phyloP scores from a whole-genome alignment of 2,329 filamentous ascomycete species.

The Exophiala mesophila region DNA sequence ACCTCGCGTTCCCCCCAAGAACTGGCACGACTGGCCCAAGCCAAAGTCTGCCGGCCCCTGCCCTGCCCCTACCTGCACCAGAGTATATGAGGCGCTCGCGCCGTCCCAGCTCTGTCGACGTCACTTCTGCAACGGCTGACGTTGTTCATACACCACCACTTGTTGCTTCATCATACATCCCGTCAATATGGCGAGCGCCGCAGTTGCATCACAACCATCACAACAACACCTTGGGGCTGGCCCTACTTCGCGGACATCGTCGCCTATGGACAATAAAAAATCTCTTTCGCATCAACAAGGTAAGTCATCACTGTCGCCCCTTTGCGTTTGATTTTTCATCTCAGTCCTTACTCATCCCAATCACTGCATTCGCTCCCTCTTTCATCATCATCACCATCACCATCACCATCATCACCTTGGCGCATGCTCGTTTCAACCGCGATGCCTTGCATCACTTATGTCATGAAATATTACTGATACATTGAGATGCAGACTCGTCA shows the following conservation, averaged over 20 bases:
- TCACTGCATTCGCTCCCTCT: too few species aligned
- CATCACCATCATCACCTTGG: constrained; percentile 11
- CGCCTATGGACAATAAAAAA: constrained; percentile 43
- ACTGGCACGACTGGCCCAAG: neutral
- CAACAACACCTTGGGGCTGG: constrained; percentile 25
- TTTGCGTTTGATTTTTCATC: constrained; percentile 19
- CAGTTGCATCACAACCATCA: constrained; percentile 25
- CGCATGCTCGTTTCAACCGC: constrained; percentile 7
- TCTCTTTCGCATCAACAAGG: constrained; percentile 36
- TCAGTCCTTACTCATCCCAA: too few species aligned
- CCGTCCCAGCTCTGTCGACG: constrained; percentile 24
- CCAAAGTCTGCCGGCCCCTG: constrained; percentile 3
- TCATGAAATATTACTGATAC: constrained; percentile 8
- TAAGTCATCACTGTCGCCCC: constrained; percentile 25
- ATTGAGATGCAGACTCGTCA: constrained; percentile 8
- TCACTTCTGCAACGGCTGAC: constrained; percentile 26
- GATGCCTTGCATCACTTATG: neutral
- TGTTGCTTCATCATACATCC: constrained; percentile 23
- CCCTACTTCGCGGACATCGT: constrained; percentile 33
- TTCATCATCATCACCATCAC: constrained; percentile 3
- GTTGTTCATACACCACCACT: constrained; percentile 23
- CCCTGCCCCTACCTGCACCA: constrained; percentile 16
- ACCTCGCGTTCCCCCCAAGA: constrained; percentile 13
- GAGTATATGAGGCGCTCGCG: constrained; percentile 24
- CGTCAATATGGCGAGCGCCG: constrained; percentile 25